These are phyloP conservation scores for Cajanus cajan DNA, from an alignment of 306 rosid genomes.

Conservation along the genomic window DNA sequence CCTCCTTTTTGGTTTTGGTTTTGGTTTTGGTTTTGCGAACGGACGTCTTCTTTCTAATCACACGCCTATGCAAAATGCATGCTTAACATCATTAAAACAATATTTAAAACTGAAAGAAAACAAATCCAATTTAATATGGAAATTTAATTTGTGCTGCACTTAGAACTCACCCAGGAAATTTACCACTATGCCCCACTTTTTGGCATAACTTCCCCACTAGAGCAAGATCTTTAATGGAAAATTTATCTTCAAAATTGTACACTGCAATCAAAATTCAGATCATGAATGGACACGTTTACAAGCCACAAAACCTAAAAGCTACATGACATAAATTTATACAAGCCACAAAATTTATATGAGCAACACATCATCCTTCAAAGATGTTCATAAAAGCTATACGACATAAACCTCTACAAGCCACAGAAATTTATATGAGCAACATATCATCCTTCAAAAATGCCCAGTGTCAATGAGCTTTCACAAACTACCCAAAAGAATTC, in stretches of 20 bases:
- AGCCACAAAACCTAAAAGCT: background rate
- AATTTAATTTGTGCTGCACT: background rate
- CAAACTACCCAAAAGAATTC: background rate
- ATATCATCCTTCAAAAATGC: too few species aligned
- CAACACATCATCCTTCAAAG: too few species aligned
- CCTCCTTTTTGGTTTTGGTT: conserved; percentile 42
- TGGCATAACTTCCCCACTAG: conserved; percentile 47
- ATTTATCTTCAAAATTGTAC: conserved; percentile 48
- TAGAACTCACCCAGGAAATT: conserved; percentile 76
- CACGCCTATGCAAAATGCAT: conserved; percentile 43
- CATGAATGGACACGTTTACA: background rate
- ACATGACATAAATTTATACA: background rate
- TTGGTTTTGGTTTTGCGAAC: too few species aligned
- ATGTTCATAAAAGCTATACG: too few species aligned
- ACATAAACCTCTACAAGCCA: too few species aligned
- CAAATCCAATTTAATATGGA: background rate
- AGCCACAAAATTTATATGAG: too few species aligned
- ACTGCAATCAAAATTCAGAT: conserved; percentile 44
- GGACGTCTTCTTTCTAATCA: conserved; percentile 28
- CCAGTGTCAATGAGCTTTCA: too few species aligned
- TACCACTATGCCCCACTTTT: conserved; percentile 59
- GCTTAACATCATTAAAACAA: conserved; percentile 18
- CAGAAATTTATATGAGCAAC: too few species aligned
- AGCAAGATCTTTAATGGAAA: conserved; percentile 51
- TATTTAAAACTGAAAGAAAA: background rate